Percentiles rank a stretch among this genome's conserved stretches.
Conservation (phyloP, 2,329 filamentous ascomycete genomes). For the Diaporthe amygdali region DNA sequence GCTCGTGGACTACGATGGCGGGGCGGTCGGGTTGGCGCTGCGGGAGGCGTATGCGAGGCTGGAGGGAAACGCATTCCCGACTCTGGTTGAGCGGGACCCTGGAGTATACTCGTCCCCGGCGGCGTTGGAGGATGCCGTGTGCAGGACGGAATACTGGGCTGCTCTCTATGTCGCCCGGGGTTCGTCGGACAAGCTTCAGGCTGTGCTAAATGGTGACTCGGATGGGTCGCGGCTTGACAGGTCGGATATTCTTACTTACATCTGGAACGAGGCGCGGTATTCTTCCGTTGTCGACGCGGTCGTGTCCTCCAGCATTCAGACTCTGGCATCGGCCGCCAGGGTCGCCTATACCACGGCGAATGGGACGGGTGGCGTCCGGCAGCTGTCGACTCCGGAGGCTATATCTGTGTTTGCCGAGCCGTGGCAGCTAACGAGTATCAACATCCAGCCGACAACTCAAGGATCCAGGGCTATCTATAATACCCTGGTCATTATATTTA, state of each 20-base stretch:
- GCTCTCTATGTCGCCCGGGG: constrained; percentile 36
- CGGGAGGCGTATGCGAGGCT: constrained; percentile 37
- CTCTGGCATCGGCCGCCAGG: constrained; percentile 38
- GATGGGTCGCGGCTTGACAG: constrained; percentile 35
- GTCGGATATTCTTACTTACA: constrained; percentile 40
- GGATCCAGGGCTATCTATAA: constrained; percentile 49
- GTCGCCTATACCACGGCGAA: constrained; percentile 40
- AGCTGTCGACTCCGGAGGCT: constrained; percentile 33
- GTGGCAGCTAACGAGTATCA: constrained; percentile 38
- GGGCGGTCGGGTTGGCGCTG: constrained; percentile 38
- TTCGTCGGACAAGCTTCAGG: constrained; percentile 41
- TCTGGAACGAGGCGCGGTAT: constrained; percentile 53
- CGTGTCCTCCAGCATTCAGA: constrained; percentile 37
- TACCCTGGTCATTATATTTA: constrained; percentile 47
- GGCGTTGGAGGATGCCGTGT: constrained; percentile 34
- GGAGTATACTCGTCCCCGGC: constrained; percentile 29
- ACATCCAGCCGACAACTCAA: constrained; percentile 47
- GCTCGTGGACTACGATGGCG: constrained; percentile 45
- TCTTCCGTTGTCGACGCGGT: constrained; percentile 40
- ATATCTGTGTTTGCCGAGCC: constrained; percentile 43
- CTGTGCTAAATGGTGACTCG: constrained; percentile 39
- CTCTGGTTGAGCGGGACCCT: constrained; percentile 32
- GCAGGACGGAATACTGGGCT: constrained; percentile 41
- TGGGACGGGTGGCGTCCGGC: constrained; percentile 34
- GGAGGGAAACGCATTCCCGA: constrained; percentile 35